Percentiles rank a stretch among this genome's conserved stretches.
These are phyloP conservation scores for Vachellia pachyceras DNA, from an alignment of 306 rosid genomes.

Conservation along the genomic window DNA sequence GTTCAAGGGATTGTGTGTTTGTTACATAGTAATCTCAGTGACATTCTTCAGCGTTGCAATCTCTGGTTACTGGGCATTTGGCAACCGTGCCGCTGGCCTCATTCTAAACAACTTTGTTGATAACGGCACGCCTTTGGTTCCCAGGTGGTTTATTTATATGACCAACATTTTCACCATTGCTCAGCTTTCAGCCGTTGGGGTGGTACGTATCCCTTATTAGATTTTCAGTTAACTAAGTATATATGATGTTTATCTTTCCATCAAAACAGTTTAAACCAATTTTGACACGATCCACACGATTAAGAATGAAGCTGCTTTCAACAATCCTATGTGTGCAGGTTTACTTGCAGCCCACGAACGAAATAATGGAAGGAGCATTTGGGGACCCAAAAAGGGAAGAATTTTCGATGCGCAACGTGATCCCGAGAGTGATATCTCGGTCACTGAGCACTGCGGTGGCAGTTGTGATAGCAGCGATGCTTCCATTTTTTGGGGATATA, in stretches of 20 bases:
- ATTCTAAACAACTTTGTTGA: conserved; percentile 63
- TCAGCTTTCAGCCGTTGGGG: conserved; percentile 76
- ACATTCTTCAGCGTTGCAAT: conserved; percentile 74
- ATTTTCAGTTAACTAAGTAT: too few relatives aligned
- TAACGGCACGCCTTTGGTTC: conserved; percentile 59
- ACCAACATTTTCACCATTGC: conserved; percentile 68
- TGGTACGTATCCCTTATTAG: conserved; percentile 46
- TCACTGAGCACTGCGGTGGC: conserved; percentile 54
- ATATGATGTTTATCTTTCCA: too few relatives aligned
- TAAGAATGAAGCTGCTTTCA: neutral
- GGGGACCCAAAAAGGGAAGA: conserved; percentile 53
- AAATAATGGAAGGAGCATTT: conserved; percentile 65
- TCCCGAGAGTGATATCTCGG: conserved; percentile 67
- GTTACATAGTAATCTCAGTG: conserved; percentile 50
- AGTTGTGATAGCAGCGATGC: conserved; percentile 73
- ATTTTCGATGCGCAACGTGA: conserved; percentile 63
- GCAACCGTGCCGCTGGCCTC: conserved; percentile 61
- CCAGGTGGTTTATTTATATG: conserved; percentile 73
- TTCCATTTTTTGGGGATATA: conserved; percentile 86
- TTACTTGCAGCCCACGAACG: conserved; percentile 80
- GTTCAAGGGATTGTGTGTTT: conserved; percentile 78
- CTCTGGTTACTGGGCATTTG: conserved; percentile 92
- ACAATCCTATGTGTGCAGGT: conserved; percentile 48
- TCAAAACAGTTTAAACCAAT: too few relatives aligned
- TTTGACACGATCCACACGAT: too few relatives aligned